These are phyloP conservation scores for Nitzschia putrida DNA, from an alignment of 108 stramenopile species.

Conservation along the genomic window DNA sequence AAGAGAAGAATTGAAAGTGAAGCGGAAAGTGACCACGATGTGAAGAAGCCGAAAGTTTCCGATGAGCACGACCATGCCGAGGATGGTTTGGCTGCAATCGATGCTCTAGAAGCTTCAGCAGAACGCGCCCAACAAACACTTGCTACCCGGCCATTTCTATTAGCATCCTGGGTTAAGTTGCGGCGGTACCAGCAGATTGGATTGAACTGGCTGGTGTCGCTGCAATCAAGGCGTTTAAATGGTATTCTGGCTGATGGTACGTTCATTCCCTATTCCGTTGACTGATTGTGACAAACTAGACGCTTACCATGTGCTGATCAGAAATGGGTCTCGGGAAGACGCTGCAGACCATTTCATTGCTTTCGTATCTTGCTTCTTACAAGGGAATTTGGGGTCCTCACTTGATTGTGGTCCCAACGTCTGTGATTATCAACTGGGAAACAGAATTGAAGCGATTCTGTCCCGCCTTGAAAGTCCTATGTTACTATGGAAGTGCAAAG, in stretches of 20 bases:
- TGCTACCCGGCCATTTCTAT: constrained; percentile 73
- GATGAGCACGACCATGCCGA: constrained; percentile 18
- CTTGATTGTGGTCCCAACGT: constrained; percentile 96
- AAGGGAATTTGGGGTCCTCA: constrained; percentile 99
- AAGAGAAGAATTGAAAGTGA: neutral
- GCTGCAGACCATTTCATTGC: constrained; percentile 92
- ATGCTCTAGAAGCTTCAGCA: constrained; percentile 58
- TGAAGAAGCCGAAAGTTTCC: constrained; percentile 3
- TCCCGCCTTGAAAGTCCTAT: constrained; percentile 90
- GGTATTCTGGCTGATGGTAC: constrained; percentile 99
- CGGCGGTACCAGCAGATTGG: constrained; percentile 95
- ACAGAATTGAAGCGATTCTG: constrained; percentile 94
- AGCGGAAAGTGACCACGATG: neutral
- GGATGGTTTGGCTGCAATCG: constrained; percentile 33
- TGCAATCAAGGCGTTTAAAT: constrained; percentile 92
- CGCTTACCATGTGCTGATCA: neutral
- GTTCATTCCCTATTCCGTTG: constrained; percentile 2
- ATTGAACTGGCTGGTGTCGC: constrained; percentile 95
- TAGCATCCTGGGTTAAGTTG: constrained; percentile 82
- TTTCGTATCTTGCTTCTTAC: constrained; percentile 91
- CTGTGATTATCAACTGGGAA: constrained; percentile 98
- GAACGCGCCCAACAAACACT: constrained; percentile 60
- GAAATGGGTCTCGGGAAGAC: constrained; percentile 81
- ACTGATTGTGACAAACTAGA: constrained; percentile 7
- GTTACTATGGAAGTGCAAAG: constrained; percentile 96